Base-by-base conservation (phyloP, 2,329 filamentous ascomycete species). In the Plenodomus biglobosus region DNA sequence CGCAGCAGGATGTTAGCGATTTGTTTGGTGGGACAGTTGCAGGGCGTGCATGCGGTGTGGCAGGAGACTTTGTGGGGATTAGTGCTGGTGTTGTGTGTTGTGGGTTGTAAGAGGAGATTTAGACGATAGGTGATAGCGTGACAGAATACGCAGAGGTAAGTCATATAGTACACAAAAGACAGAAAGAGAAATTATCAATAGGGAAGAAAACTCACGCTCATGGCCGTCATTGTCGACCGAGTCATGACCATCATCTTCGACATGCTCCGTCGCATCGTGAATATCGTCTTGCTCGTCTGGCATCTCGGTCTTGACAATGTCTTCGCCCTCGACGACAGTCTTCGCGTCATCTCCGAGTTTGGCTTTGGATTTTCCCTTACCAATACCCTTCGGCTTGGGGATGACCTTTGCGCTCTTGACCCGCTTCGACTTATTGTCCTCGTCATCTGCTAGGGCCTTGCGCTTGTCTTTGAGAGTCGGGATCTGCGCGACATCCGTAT, bases 381-480 rank as follows among this genome's bases (percentile, higher is more conserved):
- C 6, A 8, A 11, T 50, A 11, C 39, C 21, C 40, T 52, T 54
- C 2, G 39, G 40, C 10, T 21, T 48, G 7, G 38, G 22, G 22
- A 24, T 39, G 17, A 17, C 8, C 37, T 48, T 53, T 6, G 21
- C 35, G 21, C 50, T 44, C 42, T 59, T 62, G 27, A 45, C 49
- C 2, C 36, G 8, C 3, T 42, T 43, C 8, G 32, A n/a, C 27
- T 52, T 47, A 44, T 32, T n/a, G 30, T 22, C 45, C 15, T 42
- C 17, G 16, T 45, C 38, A 15, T 47, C 45, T n/a, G 18, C 16
- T 16, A 20, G 15, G 16, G 21, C n/a, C 53, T 65, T 66, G n/a
- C 62, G 62, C 55, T 66, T 66, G 0, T 47, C 42, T 0, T 24
- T 51, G 2, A 44, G 19, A 4, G 43, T 49, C 6, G 45, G 30